Evolutionary conservation across 495 filamentous ascomycete species (phyloP).

Genomic region (Pyrenula massariospora): DNA sequence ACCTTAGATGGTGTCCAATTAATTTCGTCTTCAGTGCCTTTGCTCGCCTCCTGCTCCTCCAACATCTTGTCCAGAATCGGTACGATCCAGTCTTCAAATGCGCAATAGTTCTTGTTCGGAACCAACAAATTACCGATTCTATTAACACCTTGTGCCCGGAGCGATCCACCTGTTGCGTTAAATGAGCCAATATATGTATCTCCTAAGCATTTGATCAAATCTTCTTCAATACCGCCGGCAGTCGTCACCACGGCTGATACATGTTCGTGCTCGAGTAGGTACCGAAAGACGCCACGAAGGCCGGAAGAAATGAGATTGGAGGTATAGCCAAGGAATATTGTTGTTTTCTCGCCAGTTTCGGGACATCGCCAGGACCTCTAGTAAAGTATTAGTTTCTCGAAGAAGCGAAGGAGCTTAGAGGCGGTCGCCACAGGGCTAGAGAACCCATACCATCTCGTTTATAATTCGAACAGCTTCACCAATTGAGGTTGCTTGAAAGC

Average conservation of each 20-base stretch:
- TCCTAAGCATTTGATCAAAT: constrained; percentile 94
- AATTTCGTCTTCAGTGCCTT: constrained; percentile 49
- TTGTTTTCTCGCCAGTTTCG: constrained; percentile 61
- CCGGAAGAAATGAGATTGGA: constrained; percentile 96
- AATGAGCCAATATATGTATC: constrained; percentile 89
- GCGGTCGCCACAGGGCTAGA: constrained; percentile 1
- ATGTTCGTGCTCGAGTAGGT: constrained; percentile 82
- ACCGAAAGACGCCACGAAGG: constrained; percentile 80
- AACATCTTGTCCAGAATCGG: constrained; percentile 88
- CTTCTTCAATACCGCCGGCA: constrained; percentile 94
- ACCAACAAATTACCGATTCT: constrained; percentile 92
- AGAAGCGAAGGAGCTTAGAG: not conserved
- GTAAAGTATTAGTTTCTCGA: not conserved
- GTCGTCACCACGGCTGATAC: constrained; percentile 90
- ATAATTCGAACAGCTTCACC: constrained; percentile 78
- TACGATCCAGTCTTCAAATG: constrained; percentile 93
- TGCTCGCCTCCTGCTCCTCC: constrained; percentile 75
- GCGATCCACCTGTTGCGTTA: constrained; percentile 54
- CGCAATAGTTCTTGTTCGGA: constrained; percentile 92
- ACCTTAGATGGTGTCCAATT: constrained; percentile 88
- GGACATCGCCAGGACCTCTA: constrained; percentile 67
- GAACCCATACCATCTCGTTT: constrained; percentile 72
- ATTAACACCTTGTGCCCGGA: constrained; percentile 78
- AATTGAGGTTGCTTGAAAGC: constrained; percentile 87
- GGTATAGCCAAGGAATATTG: constrained; percentile 94